A percentile compares a stretch with the other conserved stretches of the same genome.
Evolutionary conservation across 2,329 filamentous ascomycete species (phyloP).

Genomic region (Dactylellina haptotyla): DNA sequence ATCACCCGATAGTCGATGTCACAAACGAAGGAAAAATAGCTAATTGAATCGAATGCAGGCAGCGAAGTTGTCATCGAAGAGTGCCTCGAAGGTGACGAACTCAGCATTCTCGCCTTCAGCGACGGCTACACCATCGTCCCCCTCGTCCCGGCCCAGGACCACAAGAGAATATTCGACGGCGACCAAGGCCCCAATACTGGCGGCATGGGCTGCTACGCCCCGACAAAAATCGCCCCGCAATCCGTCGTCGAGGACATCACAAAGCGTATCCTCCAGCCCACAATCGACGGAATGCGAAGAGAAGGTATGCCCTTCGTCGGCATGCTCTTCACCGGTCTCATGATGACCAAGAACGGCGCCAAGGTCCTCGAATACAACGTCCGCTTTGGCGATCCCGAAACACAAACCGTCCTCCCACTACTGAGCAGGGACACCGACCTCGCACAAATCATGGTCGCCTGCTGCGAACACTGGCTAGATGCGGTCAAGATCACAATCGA

Average conservation of each 20-base stretch:
- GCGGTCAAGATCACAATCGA: conserved; percentile 75
- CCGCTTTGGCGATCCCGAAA: conserved; percentile 90
- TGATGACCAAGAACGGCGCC: conserved; percentile 84
- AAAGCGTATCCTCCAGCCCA: conserved; percentile 84
- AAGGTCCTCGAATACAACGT: conserved; percentile 94
- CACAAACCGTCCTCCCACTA: conserved; percentile 83
- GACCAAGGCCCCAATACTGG: conserved; percentile 93
- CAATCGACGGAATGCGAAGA: conserved; percentile 84
- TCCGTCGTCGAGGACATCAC: conserved; percentile 82
- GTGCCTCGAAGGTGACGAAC: conserved; percentile 87
- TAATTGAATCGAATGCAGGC: conserved; percentile 60
- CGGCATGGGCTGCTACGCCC: conserved; percentile 97
- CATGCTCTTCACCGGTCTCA: conserved; percentile 87
- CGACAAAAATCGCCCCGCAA: conserved; percentile 80
- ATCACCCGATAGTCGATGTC: background rate
- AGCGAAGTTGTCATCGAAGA: conserved; percentile 96
- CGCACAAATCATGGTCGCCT: conserved; percentile 87
- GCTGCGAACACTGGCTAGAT: conserved; percentile 77
- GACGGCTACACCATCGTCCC: conserved; percentile 86
- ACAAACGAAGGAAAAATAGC: background rate
- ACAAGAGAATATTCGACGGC: conserved; percentile 92
- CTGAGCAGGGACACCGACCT: conserved; percentile 82
- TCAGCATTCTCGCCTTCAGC: conserved; percentile 89
- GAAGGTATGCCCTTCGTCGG: conserved; percentile 79
- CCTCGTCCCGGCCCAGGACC: conserved; percentile 91